Conservation (phyloP, 352 stramenopile species). For the Blastocystis sp. region DNA sequence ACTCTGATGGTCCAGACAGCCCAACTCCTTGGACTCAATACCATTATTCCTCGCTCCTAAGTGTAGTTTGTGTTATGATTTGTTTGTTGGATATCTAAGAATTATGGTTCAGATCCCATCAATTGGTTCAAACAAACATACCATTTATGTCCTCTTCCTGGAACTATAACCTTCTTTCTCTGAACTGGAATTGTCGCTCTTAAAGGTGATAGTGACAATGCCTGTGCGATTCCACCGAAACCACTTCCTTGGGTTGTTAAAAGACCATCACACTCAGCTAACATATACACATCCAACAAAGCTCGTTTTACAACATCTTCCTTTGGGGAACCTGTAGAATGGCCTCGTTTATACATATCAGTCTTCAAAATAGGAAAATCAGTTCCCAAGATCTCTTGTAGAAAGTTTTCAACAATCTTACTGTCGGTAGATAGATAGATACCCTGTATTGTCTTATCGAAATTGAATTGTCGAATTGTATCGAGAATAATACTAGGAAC, state of each 20-base stretch:
- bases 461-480: not conserved
- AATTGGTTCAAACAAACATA: too few species aligned
- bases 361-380: not conserved
- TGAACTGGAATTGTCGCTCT: not conserved
- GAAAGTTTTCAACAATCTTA: not conserved
- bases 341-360: not conserved
- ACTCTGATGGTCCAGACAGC: constrained; percentile 65
- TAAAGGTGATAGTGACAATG: not conserved
- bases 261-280: not conserved
- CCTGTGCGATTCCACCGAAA: not conserved
- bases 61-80: too few species aligned
- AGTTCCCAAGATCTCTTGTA: not conserved
- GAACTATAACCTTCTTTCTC: not conserved
- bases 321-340: not conserved
- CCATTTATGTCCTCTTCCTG: too few species aligned
- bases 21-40: constrained; percentile 65
- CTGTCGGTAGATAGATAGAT: not conserved
- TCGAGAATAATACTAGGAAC: not conserved
- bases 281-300: not conserved
- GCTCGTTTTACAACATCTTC: not conserved
- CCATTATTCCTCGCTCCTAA: constrained; percentile 25
- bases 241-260: not conserved
- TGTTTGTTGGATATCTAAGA: too few species aligned
- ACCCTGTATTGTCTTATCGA: not conserved
- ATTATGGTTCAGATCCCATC: too few species aligned